A percentile compares a stretch with the other conserved stretches of the same genome.
Evolutionary conservation across 1,284 basidiomycete genomes (phyloP).

Genomic region (Papiliotrema laurentii): DNA sequence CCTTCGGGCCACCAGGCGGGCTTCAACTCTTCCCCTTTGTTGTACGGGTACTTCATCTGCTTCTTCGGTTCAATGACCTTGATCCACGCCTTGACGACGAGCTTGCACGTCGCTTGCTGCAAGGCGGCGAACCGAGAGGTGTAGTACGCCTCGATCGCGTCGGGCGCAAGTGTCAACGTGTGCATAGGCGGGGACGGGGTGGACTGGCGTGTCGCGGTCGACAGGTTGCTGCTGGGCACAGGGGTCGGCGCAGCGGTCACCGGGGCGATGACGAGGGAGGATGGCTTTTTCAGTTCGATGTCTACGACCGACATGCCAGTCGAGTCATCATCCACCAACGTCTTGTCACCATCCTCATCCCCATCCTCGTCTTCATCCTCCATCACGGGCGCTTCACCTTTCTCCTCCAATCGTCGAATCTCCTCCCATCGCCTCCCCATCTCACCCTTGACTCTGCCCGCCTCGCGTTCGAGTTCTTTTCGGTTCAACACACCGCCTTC

Average conservation of each 20-base stretch:
- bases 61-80: conserved; percentile 56
- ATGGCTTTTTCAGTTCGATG: not conserved
- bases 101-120: conserved; percentile 53
- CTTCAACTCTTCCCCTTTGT: conserved; percentile 52
- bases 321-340: conserved; percentile 32
- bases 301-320: not conserved
- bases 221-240: not conserved
- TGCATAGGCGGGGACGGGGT: conserved; percentile 26
- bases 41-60: conserved; percentile 54
- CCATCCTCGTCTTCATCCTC: conserved; percentile 25
- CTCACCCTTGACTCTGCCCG: conserved; percentile 30
- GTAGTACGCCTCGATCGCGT: conserved; percentile 38
- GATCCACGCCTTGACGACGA: conserved; percentile 54
- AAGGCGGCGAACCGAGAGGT: conserved; percentile 45
- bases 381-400: conserved; percentile 22
- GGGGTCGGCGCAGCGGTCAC: conserved; percentile 21
- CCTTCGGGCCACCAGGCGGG: conserved; percentile 55
- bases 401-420: conserved; percentile 26
- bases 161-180: conserved; percentile 28
- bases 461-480: conserved; percentile 38
- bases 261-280: conserved; percentile 17
- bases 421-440: conserved; percentile 34
- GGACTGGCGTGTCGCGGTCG: conserved; percentile 3
- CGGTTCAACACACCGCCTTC: conserved; percentile 35
- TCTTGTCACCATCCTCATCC: conserved; percentile 26